Evolutionary conservation across 139 green algal genomes (phyloP).

Genomic region (Tetradesmus lagerheimii): DNA sequence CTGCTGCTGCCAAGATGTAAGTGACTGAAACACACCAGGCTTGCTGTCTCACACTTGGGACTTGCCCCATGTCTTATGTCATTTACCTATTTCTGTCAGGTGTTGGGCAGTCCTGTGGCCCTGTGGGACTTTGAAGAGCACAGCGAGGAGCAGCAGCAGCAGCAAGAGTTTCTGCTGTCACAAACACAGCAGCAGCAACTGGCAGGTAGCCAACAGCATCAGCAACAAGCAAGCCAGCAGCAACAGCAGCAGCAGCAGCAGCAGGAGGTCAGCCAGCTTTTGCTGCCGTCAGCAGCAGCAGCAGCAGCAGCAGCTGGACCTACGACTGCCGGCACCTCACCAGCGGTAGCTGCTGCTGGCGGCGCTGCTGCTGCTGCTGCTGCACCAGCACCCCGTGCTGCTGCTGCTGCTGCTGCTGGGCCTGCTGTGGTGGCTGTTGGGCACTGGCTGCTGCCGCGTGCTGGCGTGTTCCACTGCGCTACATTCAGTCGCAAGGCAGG

Average conservation of each 20-base stretch:
- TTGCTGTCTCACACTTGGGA: too few relatives aligned
- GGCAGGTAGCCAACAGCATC: background rate
- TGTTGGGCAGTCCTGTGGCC: background rate
- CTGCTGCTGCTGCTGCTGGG: background rate
- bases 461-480: slow-evolving; percentile 72
- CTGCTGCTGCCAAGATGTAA: slow-evolving; percentile 24
- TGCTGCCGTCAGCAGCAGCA: slow-evolving; percentile 12
- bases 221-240: background rate
- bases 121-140: slow-evolving; percentile 38
- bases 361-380: slow-evolving; percentile 16
- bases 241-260: slow-evolving; percentile 1
- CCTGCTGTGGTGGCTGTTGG: too few relatives aligned
- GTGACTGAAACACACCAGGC: too few relatives aligned
- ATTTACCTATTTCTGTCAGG: background rate
- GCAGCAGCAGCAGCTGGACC: background rate
- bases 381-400: background rate
- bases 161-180: background rate
- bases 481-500: slow-evolving; percentile 67
- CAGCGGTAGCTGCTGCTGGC: slow-evolving; percentile 16
- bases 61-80: too few relatives aligned
- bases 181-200: slow-evolving; percentile 4
- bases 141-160: background rate
- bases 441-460: slow-evolving; percentile 54
- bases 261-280: background rate
- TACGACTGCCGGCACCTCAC: background rate